Percentiles rank a stretch among this genome's conserved stretches.
Conservation (phyloP, 768 basidiomycete species). For the Lentinula sp. region DNA sequence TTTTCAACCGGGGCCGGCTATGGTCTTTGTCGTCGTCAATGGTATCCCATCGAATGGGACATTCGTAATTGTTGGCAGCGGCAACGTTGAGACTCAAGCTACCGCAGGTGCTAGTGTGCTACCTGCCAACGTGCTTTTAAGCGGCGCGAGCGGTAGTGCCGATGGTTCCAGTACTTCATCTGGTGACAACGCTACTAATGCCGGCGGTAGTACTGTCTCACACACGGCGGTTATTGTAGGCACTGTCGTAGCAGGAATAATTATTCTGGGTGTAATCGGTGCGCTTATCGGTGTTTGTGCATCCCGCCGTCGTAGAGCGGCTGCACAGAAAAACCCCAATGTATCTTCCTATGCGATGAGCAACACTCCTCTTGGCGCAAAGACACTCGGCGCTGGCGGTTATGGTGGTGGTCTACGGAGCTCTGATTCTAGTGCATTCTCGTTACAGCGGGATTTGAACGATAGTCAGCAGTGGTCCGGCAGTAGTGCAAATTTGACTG, state of each 20-base stretch:
- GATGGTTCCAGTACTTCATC: conserved; percentile 15
- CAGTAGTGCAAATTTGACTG: conserved; percentile 27
- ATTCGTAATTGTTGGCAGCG: conserved; percentile 73
- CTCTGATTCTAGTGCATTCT: conserved; percentile 69
- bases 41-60: conserved; percentile 82
- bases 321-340: conserved; percentile 17
- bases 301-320: conserved; percentile 11
- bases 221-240: conserved; percentile 43
- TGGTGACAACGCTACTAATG: neutral
- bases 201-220: conserved; percentile 11
- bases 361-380: conserved; percentile 9
- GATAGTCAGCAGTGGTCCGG: conserved; percentile 52
- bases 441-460: conserved; percentile 56
- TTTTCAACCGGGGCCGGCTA: conserved; percentile 84
- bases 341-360: conserved; percentile 32
- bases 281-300: conserved; percentile 43
- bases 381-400: neutral
- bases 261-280: conserved; percentile 44
- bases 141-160: conserved; percentile 33
- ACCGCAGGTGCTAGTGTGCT: conserved; percentile 35
- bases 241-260: conserved; percentile 46
- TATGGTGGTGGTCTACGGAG: conserved; percentile 25
- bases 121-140: conserved; percentile 42
- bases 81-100: conserved; percentile 70
- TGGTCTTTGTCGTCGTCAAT: conserved; percentile 77